A percentile compares a stretch with the other conserved stretches of the same genome.
phyloP scores from a whole-genome alignment of 108 stramenopile genomes.

The Cylindrotheca closterium region DNA sequence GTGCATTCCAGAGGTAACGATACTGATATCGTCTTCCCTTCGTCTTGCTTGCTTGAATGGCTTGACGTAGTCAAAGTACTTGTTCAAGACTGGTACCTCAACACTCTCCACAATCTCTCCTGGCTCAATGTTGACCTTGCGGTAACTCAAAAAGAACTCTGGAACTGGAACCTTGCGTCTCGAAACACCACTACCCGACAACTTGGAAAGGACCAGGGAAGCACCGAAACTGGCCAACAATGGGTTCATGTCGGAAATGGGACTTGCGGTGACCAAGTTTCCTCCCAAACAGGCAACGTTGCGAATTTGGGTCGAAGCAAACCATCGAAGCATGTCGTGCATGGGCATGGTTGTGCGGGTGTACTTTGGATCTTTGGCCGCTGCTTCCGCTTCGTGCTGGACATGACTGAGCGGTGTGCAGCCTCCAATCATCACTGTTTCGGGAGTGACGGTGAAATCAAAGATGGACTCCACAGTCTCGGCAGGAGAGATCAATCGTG shows the following conservation, averaged over 20 bases:
- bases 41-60: constrained; percentile 95
- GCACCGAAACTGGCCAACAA: constrained; percentile 77
- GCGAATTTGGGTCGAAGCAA: constrained; percentile 94
- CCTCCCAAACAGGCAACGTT: constrained; percentile 95
- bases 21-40: constrained; percentile 94
- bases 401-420: constrained; percentile 70
- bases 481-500: constrained; percentile 65
- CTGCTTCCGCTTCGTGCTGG: constrained; percentile 53
- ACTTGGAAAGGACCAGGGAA: constrained; percentile 59
- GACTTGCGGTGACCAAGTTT: constrained; percentile 93
- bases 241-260: constrained; percentile 96
- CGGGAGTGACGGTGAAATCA: constrained; percentile 34
- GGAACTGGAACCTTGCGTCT: constrained; percentile 65
- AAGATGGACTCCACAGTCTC: constrained; percentile 53
- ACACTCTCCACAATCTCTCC: constrained; percentile 82
- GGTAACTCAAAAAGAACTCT: constrained; percentile 89
- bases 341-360: constrained; percentile 68
- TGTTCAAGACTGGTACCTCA: constrained; percentile 65
- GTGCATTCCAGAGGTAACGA: constrained; percentile 91
- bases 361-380: constrained; percentile 16
- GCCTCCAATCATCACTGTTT: constrained; percentile 55
- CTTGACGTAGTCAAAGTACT: constrained; percentile 79
- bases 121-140: constrained; percentile 75
- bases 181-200: constrained; percentile 33
- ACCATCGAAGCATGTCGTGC: constrained; percentile 94